A percentile compares a stretch with the other conserved stretches of the same genome.
Conservation (phyloP, 805 yeast species). For the Lachancea lanzarotensis region DNA sequence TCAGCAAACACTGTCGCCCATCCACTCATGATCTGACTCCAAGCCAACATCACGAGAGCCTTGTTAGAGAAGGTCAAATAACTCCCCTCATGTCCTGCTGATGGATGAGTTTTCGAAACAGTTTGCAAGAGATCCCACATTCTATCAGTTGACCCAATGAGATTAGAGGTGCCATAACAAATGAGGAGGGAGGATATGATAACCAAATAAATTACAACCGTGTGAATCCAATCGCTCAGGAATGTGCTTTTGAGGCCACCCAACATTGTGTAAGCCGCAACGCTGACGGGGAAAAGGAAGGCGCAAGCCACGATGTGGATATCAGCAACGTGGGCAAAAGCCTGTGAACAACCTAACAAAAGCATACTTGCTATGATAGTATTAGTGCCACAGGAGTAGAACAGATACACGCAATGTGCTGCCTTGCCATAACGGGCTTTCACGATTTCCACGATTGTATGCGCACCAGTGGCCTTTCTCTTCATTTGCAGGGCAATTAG, state of each 20-base stretch:
- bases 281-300: conserved; percentile 38
- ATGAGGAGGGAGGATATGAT: conserved; percentile 28
- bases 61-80: conserved; percentile 28
- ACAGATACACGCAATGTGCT: conserved; percentile 28
- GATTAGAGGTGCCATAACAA: conserved; percentile 27
- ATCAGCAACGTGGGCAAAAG: conserved; percentile 23
- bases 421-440: conserved; percentile 30
- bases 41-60: conserved; percentile 19
- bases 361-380: conserved; percentile 32
- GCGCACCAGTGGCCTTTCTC: conserved; percentile 16
- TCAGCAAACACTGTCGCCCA: conserved; percentile 26
- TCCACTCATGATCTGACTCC: conserved; percentile 24
- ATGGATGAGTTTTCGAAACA: conserved; percentile 25
- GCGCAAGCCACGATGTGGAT: conserved; percentile 37
- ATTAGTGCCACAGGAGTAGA: conserved; percentile 32
- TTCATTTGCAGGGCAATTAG: conserved; percentile 21
- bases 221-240: conserved; percentile 41
- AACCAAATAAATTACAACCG: conserved; percentile 33
- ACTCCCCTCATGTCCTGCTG: conserved; percentile 23
- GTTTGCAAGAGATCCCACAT: conserved; percentile 31
- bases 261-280: conserved; percentile 37
- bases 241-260: conserved; percentile 44
- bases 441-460: conserved; percentile 33
- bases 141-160: conserved; percentile 37
- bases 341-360: conserved; percentile 37